A percentile compares a stretch with the other conserved stretches of the same genome.
Evolutionary conservation across 306 rosid genomes (phyloP).

Genomic region (Ormosia semicastrata): DNA sequence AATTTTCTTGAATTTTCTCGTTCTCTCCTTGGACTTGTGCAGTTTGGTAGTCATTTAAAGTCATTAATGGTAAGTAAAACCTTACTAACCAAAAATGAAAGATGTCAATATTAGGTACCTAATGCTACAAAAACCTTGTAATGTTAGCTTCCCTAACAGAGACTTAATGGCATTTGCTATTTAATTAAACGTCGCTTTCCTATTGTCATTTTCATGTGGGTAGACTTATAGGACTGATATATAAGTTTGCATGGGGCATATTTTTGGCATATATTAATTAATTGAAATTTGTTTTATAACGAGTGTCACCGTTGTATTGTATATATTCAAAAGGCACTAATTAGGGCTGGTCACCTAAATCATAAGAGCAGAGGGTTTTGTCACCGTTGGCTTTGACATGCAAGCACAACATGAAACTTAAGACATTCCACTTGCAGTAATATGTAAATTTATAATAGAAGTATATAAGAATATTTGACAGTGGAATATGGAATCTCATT

Average conservation of each 20-base stretch:
- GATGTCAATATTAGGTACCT: conserved; percentile 67
- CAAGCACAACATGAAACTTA: conserved; percentile 25
- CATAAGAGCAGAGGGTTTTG: conserved; percentile 19
- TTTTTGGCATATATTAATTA: conserved; percentile 8
- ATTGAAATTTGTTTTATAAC: neutral
- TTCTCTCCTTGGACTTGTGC: conserved; percentile 30
- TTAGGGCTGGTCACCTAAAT: conserved; percentile 62
- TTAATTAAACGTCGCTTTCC: neutral
- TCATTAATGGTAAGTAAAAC: conserved; percentile 63
- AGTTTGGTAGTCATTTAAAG: conserved; percentile 52
- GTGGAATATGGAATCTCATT: neutral
- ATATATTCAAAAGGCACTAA: conserved; percentile 31
- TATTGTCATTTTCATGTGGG: conserved; percentile 47
- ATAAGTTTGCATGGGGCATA: conserved; percentile 44
- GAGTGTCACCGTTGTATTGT: neutral
- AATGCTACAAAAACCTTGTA: conserved; percentile 44
- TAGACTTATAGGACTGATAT: conserved; percentile 30
- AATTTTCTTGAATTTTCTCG: neutral
- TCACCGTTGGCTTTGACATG: conserved; percentile 16
- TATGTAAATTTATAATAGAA: neutral
- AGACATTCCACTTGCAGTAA: conserved; percentile 31
- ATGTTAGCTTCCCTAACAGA: conserved; percentile 70
- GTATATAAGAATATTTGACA: neutral
- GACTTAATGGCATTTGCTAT: conserved; percentile 36
- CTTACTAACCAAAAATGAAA: conserved; percentile 59